Evolutionary conservation across 345 rosid species (phyloP).

Genomic region (Raphanus sativus): DNA sequence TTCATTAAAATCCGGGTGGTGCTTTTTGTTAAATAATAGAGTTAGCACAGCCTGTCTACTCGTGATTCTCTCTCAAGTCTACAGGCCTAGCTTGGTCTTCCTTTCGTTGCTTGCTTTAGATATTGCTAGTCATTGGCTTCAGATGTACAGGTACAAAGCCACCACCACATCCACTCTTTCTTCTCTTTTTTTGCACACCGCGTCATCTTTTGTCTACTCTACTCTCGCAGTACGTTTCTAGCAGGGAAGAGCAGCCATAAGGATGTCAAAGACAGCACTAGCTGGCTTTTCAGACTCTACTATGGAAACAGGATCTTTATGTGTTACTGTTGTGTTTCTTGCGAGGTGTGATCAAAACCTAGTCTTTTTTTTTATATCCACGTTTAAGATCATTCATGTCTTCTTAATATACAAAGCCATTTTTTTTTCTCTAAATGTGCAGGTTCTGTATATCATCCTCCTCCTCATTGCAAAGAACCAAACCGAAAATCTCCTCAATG

Average conservation of each 20-base stretch:
- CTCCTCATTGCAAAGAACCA: conserved; percentile 72
- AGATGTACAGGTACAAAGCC: conserved; percentile 81
- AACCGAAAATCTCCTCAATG: conserved; percentile 65
- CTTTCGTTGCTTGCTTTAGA: conserved; percentile 88
- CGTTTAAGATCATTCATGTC: conserved; percentile 7
- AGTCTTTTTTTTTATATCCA: conserved; percentile 16
- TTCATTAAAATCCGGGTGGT: neutral
- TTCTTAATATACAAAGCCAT: neutral
- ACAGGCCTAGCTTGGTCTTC: conserved; percentile 94
- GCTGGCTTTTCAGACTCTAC: conserved; percentile 93
- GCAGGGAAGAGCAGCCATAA: conserved; percentile 89
- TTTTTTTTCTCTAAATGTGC: conserved; percentile 12
- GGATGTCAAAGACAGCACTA: conserved; percentile 94
- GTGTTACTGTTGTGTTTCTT: conserved; percentile 91
- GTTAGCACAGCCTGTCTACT: conserved; percentile 96
- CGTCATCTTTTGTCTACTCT: neutral
- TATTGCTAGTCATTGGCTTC: conserved; percentile 97
- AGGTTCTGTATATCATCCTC: conserved; percentile 88
- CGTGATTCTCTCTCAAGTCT: conserved; percentile 88
- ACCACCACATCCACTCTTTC: neutral
- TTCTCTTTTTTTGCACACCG: no score
- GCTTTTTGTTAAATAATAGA: conserved; percentile 47
- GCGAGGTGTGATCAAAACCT: conserved; percentile 73
- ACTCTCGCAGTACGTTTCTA: conserved; percentile 77
- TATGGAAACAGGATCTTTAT: conserved; percentile 95